Base-by-base conservation (phyloP, 2,329 filamentous ascomycete genomes). In the Pochonia chlamydosporia region DNA sequence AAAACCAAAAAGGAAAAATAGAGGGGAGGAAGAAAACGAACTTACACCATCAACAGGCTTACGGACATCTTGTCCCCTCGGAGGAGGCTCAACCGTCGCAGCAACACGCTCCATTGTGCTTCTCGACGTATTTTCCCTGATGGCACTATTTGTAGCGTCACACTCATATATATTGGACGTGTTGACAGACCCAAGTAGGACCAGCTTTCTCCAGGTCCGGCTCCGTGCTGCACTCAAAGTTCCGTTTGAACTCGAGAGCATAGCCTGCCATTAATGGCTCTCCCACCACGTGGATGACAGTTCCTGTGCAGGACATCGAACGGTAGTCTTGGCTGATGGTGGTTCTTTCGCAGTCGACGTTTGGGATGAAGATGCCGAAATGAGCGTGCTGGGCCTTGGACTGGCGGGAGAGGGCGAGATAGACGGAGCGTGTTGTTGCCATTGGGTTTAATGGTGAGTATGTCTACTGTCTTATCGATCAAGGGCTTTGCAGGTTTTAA, bases 291-390 rank as follows among this genome's bases (percentile, higher is more conserved):
- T 48, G 40, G 16, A 48, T 48, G 31, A 48, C 35, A 13, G 46
- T 48, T 10, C 41, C 46, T n/a, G 16, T 4, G 46, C 30, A 37
- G 8, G 7, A 2, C 7, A n/a, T 13, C 13, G 40, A 16, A 9
- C n/a, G 25, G 10, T 5, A 11, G 1, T 20, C 16, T 36, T 36
- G 20, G 35, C n/a, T 16, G 2, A 43, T n/a, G 25, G 31, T 21
- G 24, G 14, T 13, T 26, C 21, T 16, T 18, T 31, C 24, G 43
- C 10, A 6, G 8, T 7, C 21, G n/a, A 18, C 18, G 24, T 49
- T 49, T 18, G 48, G 48, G 24, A 49, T 49, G 43, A 49, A 46
- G n/a, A 49, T 37, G 39, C 37, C 43, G 26, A 49, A 49, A 37
- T 49, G 48, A 14, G 43, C 26, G 3, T 43, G 36, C 26, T 49